These are phyloP conservation scores for Trichosporon sp. DNA, from an alignment of 1,284 basidiomycete genomes.

Conservation along the genomic window DNA sequence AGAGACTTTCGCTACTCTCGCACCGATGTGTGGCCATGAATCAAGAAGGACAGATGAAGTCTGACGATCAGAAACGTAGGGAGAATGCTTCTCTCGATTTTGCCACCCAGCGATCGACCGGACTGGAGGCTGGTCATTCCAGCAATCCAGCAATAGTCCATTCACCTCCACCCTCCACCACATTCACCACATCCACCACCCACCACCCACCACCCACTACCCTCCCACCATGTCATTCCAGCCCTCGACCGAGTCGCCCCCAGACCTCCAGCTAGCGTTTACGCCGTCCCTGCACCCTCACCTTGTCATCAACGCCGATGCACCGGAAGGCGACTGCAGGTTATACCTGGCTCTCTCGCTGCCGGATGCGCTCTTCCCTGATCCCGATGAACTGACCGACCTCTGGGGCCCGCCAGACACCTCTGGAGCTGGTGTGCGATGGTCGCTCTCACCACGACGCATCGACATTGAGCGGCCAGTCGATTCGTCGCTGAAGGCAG, in stretches of 20 bases:
- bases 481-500: background rate
- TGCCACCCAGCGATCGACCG: background rate
- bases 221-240: background rate
- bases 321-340: background rate
- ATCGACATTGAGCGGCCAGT: conserved; percentile 36
- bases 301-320: conserved; percentile 1
- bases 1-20: no score
- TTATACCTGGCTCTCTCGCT: conserved; percentile 24
- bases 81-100: background rate
- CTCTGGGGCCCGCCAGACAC: conserved; percentile 7
- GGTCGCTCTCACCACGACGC: conserved; percentile 15
- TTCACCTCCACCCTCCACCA: background rate
- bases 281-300: conserved; percentile 10
- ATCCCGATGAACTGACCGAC: conserved; percentile 28
- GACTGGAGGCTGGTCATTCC: background rate
- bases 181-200: background rate
- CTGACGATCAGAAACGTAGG: no score
- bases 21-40: no score
- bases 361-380: conserved; percentile 36
- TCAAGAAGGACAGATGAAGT: no score
- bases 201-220: background rate
- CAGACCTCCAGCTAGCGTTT: conserved; percentile 8
- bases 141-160: background rate
- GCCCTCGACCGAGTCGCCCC: background rate
- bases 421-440: background rate